Evolutionary conservation across 768 basidiomycete genomes (phyloP), one percentile per base, ranked within the genome.

Genomic region (Albatrellus ellisii): DNA sequence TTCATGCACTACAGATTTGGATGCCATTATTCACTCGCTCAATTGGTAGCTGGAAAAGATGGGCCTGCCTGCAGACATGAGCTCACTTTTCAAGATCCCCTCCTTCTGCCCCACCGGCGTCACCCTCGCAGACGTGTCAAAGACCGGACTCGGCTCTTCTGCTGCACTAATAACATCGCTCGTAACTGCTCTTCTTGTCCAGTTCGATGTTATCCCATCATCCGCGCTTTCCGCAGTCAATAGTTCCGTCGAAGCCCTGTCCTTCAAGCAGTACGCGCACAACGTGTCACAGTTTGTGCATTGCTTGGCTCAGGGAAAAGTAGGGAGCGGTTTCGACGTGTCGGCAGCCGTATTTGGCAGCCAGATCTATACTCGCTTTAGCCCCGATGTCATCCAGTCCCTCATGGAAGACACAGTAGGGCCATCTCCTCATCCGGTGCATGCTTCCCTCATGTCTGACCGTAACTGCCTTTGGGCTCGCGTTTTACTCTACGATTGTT

Each of bases 311-410:
- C 95, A 99, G 63, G 95, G 95, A 29, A 99, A 99, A 62, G 81
- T 99, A 12, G 95, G 95, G 24, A 90, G 86, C 54, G 95, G 95
- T 5, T 99, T 99, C 63, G 95, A 99, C 54, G 87, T 99, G 36
- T 78, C 88, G 5, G 76, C 89, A 0, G 94, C 94, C 1, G 85
- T 88, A 2, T 98, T 84, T 59, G 95, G 95, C 18, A 91, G 89
- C 54, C 94, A 98, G 53, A 55, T 90, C 6, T 99, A 98, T 63
- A 82, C 75, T 18, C 75, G 92, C 34, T 97, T 97, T 57, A 73
- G 75, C 54, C 83, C 88, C 4, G 62, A 59, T 11, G 77, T 88
- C 20, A 60, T 91, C 31, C 67, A 73, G 46, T 63, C 65, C 29
- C 59, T 87, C 46, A 82, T 84, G 82, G 62, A 62, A 32, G 72